Percentiles rank a stretch among this genome's conserved stretches.
Conservation (phyloP, 352 stramenopile genomes). For the Globisporangium acanthophoron region DNA sequence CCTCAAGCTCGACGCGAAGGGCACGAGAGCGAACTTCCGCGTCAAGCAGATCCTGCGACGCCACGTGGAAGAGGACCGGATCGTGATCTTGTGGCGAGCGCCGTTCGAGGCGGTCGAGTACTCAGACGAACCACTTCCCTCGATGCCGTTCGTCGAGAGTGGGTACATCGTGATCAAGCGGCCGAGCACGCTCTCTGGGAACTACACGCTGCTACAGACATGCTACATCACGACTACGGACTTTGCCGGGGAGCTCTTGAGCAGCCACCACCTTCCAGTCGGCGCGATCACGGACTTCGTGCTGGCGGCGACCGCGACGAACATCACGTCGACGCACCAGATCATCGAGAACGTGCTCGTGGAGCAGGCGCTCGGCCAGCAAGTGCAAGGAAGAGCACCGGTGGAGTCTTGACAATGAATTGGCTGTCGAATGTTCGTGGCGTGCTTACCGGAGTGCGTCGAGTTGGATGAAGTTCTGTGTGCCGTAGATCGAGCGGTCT, state of each 20-base stretch:
- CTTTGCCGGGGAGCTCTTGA: background rate
- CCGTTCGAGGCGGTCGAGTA: background rate
- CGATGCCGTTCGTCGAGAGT: background rate
- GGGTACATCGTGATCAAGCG: background rate
- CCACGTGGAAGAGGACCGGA: constrained; percentile 14
- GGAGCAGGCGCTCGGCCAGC: constrained; percentile 10
- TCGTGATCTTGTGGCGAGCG: background rate
- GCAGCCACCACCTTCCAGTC: constrained; percentile 16
- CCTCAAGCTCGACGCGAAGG: constrained; percentile 41
- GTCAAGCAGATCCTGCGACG: constrained; percentile 45
- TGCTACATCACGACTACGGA: background rate
- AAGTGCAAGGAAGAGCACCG: background rate
- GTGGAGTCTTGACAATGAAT: background rate
- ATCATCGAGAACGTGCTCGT: constrained; percentile 54
- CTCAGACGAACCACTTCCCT: background rate
- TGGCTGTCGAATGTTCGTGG: background rate
- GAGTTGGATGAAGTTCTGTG: too few relatives aligned
- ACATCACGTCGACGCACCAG: constrained; percentile 24
- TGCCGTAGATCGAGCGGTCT: too few relatives aligned
- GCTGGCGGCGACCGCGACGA: constrained; percentile 23
- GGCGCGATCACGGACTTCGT: constrained; percentile 40
- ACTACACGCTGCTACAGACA: background rate
- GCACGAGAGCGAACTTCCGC: constrained; percentile 37
- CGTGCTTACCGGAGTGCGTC: background rate
- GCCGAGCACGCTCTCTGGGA: background rate